phyloP scores from a whole-genome alignment of 257 asterid species.

The Buddleja alternifolia region DNA sequence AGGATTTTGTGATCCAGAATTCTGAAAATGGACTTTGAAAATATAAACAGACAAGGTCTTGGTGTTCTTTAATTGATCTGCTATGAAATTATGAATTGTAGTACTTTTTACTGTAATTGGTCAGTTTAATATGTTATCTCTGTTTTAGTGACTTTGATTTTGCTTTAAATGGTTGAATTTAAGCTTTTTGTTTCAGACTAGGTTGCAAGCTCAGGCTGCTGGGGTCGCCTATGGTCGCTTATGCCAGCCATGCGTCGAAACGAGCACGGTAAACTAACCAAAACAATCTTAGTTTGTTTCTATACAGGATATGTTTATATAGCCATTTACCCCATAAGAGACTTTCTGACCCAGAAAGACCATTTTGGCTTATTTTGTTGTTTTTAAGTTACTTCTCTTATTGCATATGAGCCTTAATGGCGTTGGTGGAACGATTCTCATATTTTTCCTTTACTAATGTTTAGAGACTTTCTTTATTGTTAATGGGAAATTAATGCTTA shows the following conservation, averaged over 20 bases:
- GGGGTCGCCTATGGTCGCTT: conserved; percentile 48
- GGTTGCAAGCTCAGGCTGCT: conserved; percentile 89
- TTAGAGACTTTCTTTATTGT: neutral
- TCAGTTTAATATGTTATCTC: neutral
- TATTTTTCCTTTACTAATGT: neutral
- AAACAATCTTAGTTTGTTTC: neutral
- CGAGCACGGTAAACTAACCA: conserved; percentile 26
- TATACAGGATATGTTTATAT: neutral
- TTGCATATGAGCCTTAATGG: neutral
- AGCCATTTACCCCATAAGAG: neutral
- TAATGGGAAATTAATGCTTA: neutral
- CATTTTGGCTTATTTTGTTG: neutral
- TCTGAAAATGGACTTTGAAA: too few species aligned
- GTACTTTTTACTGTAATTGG: neutral
- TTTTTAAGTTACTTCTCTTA: neutral
- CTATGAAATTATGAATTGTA: neutral
- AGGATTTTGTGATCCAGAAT: too few species aligned
- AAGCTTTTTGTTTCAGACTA: conserved; percentile 46
- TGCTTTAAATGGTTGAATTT: neutral
- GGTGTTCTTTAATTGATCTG: neutral
- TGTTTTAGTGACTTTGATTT: neutral
- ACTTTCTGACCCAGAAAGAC: neutral
- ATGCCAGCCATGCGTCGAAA: conserved; percentile 21
- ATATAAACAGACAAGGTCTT: too few species aligned
- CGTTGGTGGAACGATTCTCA: neutral